phyloP scores from a whole-genome alignment of 2,329 filamentous ascomycete genomes.

The Chaetothyriales sp. region DNA sequence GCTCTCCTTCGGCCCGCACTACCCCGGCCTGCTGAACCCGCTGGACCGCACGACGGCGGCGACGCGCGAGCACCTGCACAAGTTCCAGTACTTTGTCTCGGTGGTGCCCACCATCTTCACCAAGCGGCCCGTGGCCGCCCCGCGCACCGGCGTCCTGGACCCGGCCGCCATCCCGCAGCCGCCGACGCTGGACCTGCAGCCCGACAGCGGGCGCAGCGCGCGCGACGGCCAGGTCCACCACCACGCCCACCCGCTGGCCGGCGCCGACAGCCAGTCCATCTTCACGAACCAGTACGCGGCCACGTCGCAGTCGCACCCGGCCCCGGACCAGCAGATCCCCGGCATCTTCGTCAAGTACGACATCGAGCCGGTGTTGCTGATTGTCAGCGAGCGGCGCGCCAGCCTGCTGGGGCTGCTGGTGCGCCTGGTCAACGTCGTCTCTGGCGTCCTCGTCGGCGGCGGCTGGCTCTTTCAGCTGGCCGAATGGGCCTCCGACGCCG shows the following conservation, averaged over 20 bases:
- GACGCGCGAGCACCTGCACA: constrained; percentile 70
- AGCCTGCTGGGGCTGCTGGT: constrained; percentile 62
- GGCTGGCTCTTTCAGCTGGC: constrained; percentile 83
- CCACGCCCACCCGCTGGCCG: constrained; percentile 15
- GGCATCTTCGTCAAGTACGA: constrained; percentile 98
- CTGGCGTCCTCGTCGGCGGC: constrained; percentile 79
- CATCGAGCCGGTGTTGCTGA: constrained; percentile 85
- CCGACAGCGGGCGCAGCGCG: constrained; percentile 19
- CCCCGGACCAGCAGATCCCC: constrained; percentile 60
- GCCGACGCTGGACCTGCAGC: constrained; percentile 23
- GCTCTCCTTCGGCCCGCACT: constrained; percentile 93
- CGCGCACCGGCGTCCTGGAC: constrained; percentile 26
- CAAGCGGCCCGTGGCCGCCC: constrained; percentile 29
- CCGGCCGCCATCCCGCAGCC: constrained; percentile 26
- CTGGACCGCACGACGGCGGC: constrained; percentile 78
- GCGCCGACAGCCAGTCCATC: constrained; percentile 44
- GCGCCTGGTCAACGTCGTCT: constrained; percentile 78
- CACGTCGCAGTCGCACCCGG: constrained; percentile 65
- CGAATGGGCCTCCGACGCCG: constrained; percentile 52
- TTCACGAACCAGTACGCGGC: constrained; percentile 97
- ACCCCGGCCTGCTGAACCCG: constrained; percentile 83
- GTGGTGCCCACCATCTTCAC: constrained; percentile 91
- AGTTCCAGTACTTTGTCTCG: constrained; percentile 95
- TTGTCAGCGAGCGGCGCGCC: constrained; percentile 68
- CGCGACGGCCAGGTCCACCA: constrained; percentile 18